phyloP scores from a whole-genome alignment of 176 grass and related monocot species.

The Bonia amplexicaulis region DNA sequence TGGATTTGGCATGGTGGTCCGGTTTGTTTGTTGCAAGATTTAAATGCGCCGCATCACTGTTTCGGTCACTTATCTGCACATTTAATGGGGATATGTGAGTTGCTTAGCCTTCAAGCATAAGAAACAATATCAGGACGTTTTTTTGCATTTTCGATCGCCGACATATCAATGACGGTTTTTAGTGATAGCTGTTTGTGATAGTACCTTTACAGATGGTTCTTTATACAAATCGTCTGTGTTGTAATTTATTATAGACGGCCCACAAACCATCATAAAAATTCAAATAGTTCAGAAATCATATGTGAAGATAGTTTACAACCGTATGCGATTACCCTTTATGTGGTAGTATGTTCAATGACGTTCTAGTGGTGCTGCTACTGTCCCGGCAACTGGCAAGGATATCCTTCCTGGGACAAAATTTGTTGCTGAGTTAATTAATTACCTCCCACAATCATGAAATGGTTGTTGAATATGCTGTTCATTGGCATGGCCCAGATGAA shows the following conservation, averaged over 20 bases:
- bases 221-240: too few species aligned
- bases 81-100: neutral
- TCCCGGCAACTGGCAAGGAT: neutral
- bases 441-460: neutral
- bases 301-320: too few species aligned
- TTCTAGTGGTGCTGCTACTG: neutral
- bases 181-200: too few species aligned
- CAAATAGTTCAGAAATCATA: too few species aligned
- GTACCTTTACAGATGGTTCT: too few species aligned
- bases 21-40: slow-evolving; percentile 12
- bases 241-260: too few species aligned
- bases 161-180: too few species aligned
- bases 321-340: too few species aligned
- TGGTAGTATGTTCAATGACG: neutral
- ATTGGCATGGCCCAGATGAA: neutral
- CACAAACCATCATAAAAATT: too few species aligned
- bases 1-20: neutral
- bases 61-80: neutral
- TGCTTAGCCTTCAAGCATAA: slow-evolving; percentile 22
- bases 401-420: neutral
- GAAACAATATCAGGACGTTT: neutral
- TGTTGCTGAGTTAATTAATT: neutral
- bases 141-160: neutral
- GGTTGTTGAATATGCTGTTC: neutral
- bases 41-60: slow-evolving; percentile 40